phyloP scores from a whole-genome alignment of 768 basidiomycete genomes.

The Ramaria sp. region DNA sequence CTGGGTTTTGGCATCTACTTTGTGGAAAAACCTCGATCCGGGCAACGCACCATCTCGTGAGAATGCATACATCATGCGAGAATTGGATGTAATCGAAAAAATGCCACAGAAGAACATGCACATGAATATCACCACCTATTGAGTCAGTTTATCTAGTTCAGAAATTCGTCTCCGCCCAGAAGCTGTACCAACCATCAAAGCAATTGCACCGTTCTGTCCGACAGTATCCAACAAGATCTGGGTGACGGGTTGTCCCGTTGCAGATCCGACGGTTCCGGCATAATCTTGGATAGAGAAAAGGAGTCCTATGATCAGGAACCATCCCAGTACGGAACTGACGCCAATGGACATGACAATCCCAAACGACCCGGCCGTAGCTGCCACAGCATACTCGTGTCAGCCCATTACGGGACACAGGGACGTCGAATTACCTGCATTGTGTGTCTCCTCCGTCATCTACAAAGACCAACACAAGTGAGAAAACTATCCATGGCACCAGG shows the following conservation, averaged over 20 bases:
- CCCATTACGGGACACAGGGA: not conserved
- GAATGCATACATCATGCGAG: slow-evolving; percentile 78
- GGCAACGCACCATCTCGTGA: slow-evolving; percentile 67
- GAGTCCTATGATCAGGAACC: slow-evolving; percentile 63
- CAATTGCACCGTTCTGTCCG: slow-evolving; percentile 63
- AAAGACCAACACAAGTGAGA: not conserved
- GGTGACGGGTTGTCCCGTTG: slow-evolving; percentile 60
- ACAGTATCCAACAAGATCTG: slow-evolving; percentile 75
- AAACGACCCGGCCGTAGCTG: slow-evolving; percentile 47
- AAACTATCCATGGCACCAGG: no score
- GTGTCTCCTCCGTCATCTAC: slow-evolving; percentile 74
- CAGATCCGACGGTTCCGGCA: slow-evolving; percentile 37
- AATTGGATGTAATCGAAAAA: slow-evolving; percentile 71
- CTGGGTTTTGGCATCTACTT: slow-evolving; percentile 46
- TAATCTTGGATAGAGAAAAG: slow-evolving; percentile 73
- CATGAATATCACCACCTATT: slow-evolving; percentile 52
- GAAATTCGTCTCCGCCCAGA: not conserved
- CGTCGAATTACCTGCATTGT: slow-evolving; percentile 31
- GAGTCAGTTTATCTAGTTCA: not conserved
- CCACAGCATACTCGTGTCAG: not conserved
- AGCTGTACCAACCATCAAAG: slow-evolving; percentile 42
- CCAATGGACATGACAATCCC: slow-evolving; percentile 65
- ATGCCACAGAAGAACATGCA: slow-evolving; percentile 62
- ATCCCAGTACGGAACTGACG: slow-evolving; percentile 61
- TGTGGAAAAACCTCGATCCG: slow-evolving; percentile 53